Percentiles rank a stretch among this genome's conserved stretches.
Conservation (phyloP, 2,329 filamentous ascomycete genomes). For the Aspergillus spinulosporus region DNA sequence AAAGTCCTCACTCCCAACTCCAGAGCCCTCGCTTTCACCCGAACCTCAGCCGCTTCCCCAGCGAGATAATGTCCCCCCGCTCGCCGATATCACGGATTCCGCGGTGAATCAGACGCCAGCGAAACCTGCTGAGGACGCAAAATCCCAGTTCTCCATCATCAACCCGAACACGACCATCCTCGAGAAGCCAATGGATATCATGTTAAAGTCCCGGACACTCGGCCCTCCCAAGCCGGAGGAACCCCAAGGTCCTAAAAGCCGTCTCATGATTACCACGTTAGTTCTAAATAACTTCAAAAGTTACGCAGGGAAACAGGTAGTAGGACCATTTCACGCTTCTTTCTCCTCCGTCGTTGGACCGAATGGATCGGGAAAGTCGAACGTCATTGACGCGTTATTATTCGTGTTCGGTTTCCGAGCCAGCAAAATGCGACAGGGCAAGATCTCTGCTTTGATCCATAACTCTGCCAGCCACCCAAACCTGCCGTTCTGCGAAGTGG, state of each 20-base stretch:
- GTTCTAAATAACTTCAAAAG: slow-evolving; percentile 98
- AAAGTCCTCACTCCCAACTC: slow-evolving; percentile 48
- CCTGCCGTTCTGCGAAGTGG: slow-evolving; percentile 88
- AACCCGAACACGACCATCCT: slow-evolving; percentile 74
- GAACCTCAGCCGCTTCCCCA: slow-evolving; percentile 42
- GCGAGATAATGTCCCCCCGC: slow-evolving; percentile 56
- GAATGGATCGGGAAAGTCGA: slow-evolving; percentile 97
- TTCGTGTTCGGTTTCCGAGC: slow-evolving; percentile 99
- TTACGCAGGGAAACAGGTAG: slow-evolving; percentile 91
- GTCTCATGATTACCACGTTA: slow-evolving; percentile 89
- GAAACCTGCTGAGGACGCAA: slow-evolving; percentile 45
- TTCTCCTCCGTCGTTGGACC: slow-evolving; percentile 98
- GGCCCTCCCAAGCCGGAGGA: slow-evolving; percentile 67
- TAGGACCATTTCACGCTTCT: slow-evolving; percentile 93
- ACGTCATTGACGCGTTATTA: slow-evolving; percentile 94
- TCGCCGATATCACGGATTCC: slow-evolving; percentile 71
- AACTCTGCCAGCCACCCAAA: slow-evolving; percentile 88
- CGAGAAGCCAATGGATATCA: slow-evolving; percentile 91
- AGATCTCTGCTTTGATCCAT: slow-evolving; percentile 95
- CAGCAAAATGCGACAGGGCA: slow-evolving; percentile 98
- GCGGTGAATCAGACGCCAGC: slow-evolving; percentile 63
- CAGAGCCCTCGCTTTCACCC: slow-evolving; percentile 56
- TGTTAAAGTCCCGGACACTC: slow-evolving; percentile 78
- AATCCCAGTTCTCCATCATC: slow-evolving; percentile 60
- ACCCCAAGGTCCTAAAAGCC: slow-evolving; percentile 73